A percentile compares a stretch with the other conserved stretches of the same genome.
These are phyloP conservation scores for Chernovozyma aurita DNA, from an alignment of 1,139 yeast genomes.

Conservation along the genomic window DNA sequence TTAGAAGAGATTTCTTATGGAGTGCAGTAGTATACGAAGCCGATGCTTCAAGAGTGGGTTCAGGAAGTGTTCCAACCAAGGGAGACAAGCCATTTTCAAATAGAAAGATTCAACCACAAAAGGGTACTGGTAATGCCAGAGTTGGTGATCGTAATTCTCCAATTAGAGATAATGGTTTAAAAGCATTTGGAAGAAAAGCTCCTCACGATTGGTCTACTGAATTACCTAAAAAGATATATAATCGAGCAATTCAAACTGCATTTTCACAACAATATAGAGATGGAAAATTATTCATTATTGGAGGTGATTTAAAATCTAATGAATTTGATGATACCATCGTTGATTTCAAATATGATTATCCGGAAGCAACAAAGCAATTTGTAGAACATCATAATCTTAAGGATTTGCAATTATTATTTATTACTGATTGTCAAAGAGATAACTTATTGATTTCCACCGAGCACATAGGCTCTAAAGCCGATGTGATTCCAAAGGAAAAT, in stretches of 20 bases:
- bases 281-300: conserved; percentile 70
- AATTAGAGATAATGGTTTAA: conserved; percentile 81
- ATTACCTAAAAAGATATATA: conserved; percentile 72
- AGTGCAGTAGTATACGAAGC: conserved; percentile 91
- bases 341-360: conserved; percentile 47
- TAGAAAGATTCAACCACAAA: conserved; percentile 79
- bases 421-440: conserved; percentile 49
- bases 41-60: conserved; percentile 83
- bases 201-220: conserved; percentile 86
- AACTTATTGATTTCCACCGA: conserved; percentile 53
- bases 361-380: conserved; percentile 55
- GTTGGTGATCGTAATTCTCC: conserved; percentile 96
- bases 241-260: conserved; percentile 75
- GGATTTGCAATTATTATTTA: conserved; percentile 60
- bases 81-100: conserved; percentile 84
- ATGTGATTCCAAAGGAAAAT: conserved; percentile 69
- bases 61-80: conserved; percentile 82
- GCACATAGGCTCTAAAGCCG: conserved; percentile 47
- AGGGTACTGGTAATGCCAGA: conserved; percentile 94
- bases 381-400: conserved; percentile 51
- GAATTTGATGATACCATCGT: conserved; percentile 20
- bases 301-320: conserved; percentile 32
- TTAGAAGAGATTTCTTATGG: conserved; percentile 91
- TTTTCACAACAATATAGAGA: conserved; percentile 72
- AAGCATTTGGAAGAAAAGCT: conserved; percentile 86